Evolutionary conservation across 1,284 basidiomycete genomes (phyloP), one percentile per base, ranked within the genome.

Genomic region (Cystobasidium sp.): DNA sequence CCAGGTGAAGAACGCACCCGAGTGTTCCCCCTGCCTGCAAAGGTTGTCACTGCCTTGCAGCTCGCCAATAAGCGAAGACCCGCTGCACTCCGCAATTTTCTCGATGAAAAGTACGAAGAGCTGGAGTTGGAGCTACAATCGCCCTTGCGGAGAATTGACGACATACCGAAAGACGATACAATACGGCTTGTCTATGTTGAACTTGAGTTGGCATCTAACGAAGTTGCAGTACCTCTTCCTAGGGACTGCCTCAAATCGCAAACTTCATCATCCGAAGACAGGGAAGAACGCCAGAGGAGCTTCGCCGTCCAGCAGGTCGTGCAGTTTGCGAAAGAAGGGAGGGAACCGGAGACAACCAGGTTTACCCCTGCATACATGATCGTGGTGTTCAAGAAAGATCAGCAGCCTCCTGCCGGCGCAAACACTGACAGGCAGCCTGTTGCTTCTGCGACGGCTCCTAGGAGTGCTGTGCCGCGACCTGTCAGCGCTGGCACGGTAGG

Each of bases 21-120:
- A n/a, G 37, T 59, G 16, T 59, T 59, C 18, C 20, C 56, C 39
- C 56, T 59, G 18, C 56, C 56, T 16, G 37, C 37, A 31, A 66
- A 47, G 41, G 64, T 55, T 41, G 20, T 51, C 20, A 7, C 31
- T 7, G 22, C 46, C 20, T 6, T 71, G 63, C 49, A 52, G 52
- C 16, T 47, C 55, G 61, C n/a, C 8, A 37, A 41, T 12, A 9
- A 31, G n/a, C 6, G 61, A 44, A 37, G 37, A 12, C 24, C 16
- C 41, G 20, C 44, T 14, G 49, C 31, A 31, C 37, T 37, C 39
- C 56, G 61, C 4, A 46, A 31, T 14, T 73, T 73, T 31, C 9
- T 73, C n/a, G 31, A 73, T 14, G 51, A 51, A 5, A 56, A 49
- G 31, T 73, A 65, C 41, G 62, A 73, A 49, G 63, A 56, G 10